Base-by-base conservation (phyloP, 2,329 filamentous ascomycete genomes). In the Fusarium redolens region DNA sequence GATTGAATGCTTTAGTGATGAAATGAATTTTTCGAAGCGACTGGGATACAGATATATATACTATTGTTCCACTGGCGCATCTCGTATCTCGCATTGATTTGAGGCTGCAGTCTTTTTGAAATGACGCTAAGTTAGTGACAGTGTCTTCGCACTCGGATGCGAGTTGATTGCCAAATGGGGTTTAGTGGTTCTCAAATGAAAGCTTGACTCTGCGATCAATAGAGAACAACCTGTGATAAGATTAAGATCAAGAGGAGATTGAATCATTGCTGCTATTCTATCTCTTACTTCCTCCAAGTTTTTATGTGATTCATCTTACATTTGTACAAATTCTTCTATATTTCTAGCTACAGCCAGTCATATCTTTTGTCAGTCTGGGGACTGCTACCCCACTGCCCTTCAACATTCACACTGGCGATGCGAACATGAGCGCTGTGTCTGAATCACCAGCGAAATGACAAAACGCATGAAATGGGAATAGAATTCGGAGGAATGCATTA, bases 131-230 rank as follows among this genome's bases (percentile, higher is more conserved):
- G 22, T 22, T 22, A 65, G 15, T 41, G 30, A 13, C 28, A 28
- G 15, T 61, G 30, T 38, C 64, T 56, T 69, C 65, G 58, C 57
- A 69, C 65, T 69, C 65, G 65, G 22, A 17, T 45, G 7, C 14
- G 41, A 68, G 2, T n/a, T 4, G 43, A 5, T n/a, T 68, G 8
- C 58, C 18, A 15, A 35, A 64, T 35, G 12, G 10, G 58, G 65
- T 5, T 20, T 41, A 48, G 62, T 28, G 22, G 5, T 2, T 18
- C 5, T 14, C 17, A 4, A 4, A 15, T 1, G 22, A 17, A 54
- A 30, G 20, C 22, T 15, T 17, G 25, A 30, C 11, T 10, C 28
- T 6, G 4, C 20, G 17, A 38, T 56, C 48, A 22, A 25, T 18
- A 9, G 28, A 30, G 22, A 41, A 41, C 5, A 15, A 43, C 33